Percentiles rank a stretch among this genome's conserved stretches.
phyloP scores from a whole-genome alignment of 805 yeast genomes.

The Yarrowia deformans region DNA sequence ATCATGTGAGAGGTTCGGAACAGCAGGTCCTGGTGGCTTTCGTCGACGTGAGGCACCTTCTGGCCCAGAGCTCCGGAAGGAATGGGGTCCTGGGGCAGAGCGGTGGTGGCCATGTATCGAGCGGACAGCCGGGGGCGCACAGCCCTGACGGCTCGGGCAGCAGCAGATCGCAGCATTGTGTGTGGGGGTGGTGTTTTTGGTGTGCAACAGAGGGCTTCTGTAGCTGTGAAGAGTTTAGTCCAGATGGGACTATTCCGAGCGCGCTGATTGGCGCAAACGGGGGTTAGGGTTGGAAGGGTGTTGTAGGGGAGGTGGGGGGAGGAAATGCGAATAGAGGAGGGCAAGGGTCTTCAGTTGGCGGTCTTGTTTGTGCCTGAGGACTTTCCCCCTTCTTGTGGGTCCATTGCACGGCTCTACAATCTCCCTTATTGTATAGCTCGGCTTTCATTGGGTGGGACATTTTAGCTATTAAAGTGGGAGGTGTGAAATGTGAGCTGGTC shows the following conservation, averaged over 20 bases:
- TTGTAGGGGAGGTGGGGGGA: not conserved
- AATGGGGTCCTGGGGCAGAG: conserved; percentile 30
- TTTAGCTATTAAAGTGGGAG: no score
- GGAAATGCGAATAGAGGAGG: no score
- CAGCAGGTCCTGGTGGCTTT: conserved; percentile 37
- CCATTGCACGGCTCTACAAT: not conserved
- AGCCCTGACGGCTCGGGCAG: conserved; percentile 40
- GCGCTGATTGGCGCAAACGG: conserved; percentile 35
- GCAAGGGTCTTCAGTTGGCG: not conserved
- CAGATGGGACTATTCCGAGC: conserved; percentile 27
- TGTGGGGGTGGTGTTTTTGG: not conserved
- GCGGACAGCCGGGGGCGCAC: conserved; percentile 36
- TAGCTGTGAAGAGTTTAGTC: conserved; percentile 20
- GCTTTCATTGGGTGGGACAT: conserved; percentile 23
- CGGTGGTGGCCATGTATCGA: conserved; percentile 37
- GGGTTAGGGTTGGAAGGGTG: conserved; percentile 29
- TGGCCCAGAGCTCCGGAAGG: conserved; percentile 39
- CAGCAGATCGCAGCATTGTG: conserved; percentile 40
- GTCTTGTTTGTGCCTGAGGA: no score
- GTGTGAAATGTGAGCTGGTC: no score
- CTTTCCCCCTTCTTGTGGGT: not conserved
- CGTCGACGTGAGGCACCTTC: conserved; percentile 37
- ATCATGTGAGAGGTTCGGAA: conserved; percentile 37
- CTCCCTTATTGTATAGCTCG: not conserved
- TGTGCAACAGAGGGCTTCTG: conserved; percentile 5